phyloP scores from a whole-genome alignment of 2,329 filamentous ascomycete species.

The Chaetomiaceae sp. region DNA sequence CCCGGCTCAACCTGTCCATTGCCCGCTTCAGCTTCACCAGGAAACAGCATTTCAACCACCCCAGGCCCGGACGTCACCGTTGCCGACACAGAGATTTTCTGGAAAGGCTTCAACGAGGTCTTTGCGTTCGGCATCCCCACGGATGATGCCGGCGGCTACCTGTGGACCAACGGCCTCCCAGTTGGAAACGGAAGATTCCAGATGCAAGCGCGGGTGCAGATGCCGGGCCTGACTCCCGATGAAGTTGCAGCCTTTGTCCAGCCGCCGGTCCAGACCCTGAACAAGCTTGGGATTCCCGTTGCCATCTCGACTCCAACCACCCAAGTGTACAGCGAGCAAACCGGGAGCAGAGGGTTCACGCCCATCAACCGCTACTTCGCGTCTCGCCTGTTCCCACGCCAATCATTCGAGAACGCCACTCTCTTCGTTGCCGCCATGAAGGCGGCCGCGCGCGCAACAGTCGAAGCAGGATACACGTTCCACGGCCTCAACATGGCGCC shows the following conservation, averaged over 20 bases:
- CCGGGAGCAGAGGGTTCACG: neutral
- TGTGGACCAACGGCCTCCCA: slow-evolving; percentile 29
- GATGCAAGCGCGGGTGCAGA: slow-evolving; percentile 32
- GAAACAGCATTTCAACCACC: slow-evolving; percentile 1
- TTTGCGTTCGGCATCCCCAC: slow-evolving; percentile 33
- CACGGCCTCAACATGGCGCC: slow-evolving; percentile 33
- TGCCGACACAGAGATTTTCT: slow-evolving; percentile 22
- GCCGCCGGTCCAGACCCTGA: slow-evolving; percentile 27
- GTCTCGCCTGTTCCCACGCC: slow-evolving; percentile 35
- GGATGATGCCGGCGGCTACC: slow-evolving; percentile 36
- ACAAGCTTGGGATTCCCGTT: slow-evolving; percentile 28
- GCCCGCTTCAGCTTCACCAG: slow-evolving; percentile 18
- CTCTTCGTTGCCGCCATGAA: slow-evolving; percentile 28
- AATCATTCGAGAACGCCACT: slow-evolving; percentile 28
- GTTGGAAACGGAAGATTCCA: slow-evolving; percentile 29
- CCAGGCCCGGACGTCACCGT: slow-evolving; percentile 5
- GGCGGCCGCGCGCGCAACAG: slow-evolving; percentile 30
- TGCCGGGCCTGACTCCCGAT: slow-evolving; percentile 29
- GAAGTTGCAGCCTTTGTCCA: slow-evolving; percentile 31
- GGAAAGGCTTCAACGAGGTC: slow-evolving; percentile 33
- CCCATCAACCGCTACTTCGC: slow-evolving; percentile 24
- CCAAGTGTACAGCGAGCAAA: slow-evolving; percentile 4
- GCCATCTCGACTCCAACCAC: slow-evolving; percentile 22
- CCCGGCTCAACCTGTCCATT: slow-evolving; percentile 10
- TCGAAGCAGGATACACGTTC: slow-evolving; percentile 36